A percentile compares a stretch with the other conserved stretches of the same genome.
Conservation (phyloP, 306 rosid genomes). For the Acmispon strigosus region DNA sequence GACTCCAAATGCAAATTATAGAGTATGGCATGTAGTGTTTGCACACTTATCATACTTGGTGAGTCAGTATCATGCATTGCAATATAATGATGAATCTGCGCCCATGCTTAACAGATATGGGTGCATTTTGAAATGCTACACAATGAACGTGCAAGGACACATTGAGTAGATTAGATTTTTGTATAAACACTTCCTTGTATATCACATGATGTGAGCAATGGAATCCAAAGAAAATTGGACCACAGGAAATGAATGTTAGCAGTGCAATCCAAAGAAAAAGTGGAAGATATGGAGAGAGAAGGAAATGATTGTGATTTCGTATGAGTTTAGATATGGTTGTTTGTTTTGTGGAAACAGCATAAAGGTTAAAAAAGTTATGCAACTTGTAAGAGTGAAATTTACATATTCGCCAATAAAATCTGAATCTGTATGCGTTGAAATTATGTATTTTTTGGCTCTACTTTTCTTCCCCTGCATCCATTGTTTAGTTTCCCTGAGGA, state of each 20-base stretch:
- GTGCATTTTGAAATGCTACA: background rate
- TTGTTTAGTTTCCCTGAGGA: background rate
- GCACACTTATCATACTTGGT: background rate
- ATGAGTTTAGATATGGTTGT: background rate
- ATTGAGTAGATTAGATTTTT: background rate
- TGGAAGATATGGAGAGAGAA: background rate
- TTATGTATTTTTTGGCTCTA: too few species aligned
- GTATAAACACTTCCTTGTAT: background rate
- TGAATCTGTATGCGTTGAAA: too few species aligned
- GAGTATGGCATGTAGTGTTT: background rate
- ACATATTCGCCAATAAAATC: too few species aligned
- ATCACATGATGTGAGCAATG: background rate
- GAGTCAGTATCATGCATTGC: background rate
- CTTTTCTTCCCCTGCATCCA: background rate
- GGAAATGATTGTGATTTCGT: background rate
- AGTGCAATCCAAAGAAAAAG: constrained; percentile 8
- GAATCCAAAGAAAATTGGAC: constrained; percentile 13
- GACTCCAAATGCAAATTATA: background rate
- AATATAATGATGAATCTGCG: background rate
- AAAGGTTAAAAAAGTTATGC: too few species aligned
- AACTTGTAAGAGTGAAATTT: too few species aligned
- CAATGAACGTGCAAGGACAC: background rate
- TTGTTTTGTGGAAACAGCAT: too few species aligned
- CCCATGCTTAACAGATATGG: background rate
- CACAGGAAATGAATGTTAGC: background rate